Base-by-base conservation (phyloP, 140 eudicot genomes). In the Bidens hawaiensis region DNA sequence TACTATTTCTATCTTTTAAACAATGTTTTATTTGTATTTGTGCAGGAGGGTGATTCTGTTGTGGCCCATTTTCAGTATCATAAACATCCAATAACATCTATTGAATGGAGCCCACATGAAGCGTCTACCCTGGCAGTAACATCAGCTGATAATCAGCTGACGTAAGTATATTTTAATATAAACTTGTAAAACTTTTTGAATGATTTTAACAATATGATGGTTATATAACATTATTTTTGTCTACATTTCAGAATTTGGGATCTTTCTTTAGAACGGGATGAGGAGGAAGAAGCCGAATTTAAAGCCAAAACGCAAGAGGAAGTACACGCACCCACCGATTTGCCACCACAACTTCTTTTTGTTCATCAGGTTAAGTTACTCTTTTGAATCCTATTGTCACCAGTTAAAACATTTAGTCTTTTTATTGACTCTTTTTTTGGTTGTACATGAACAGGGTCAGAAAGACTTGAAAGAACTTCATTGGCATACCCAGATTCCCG, bases 401-500 rank as follows among this genome's bases (percentile, higher is more conserved):
- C 17, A 16, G 22, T 19, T 55, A 7, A 64, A 52, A 33, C 27
- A 16, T 10, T 24, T n/a, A 10, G 28, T 46, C 19, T 2, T 1
- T 22, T 58, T 2, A 15, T 56, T 54, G 49, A 30, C 41, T 24
- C 33, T 65, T 36, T 17, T 22, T 18, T 22, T 31, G 33, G 62
- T 61, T 66, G 36, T 72, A 25, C 2, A 6, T 28, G 60, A 66
- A 68, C 89, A 89, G 97, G 97, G 95, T 31, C 95, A 89, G 28
- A 89, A 89, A 66, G 97, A 89, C 79, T 82, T 93, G 90, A 93
- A 93, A 78, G 99, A 93, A 69, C 75, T 93, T 49, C 99, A 93
- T 54, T 93, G 99, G 99, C 99, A 93, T 74, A 46, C 88, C n/a
- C 99, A 88, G 83, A 83, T 93, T 60, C 99, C 99, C 1, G 99